Base-by-base conservation (phyloP, 257 asterid species). In the Gentiana straminea region DNA sequence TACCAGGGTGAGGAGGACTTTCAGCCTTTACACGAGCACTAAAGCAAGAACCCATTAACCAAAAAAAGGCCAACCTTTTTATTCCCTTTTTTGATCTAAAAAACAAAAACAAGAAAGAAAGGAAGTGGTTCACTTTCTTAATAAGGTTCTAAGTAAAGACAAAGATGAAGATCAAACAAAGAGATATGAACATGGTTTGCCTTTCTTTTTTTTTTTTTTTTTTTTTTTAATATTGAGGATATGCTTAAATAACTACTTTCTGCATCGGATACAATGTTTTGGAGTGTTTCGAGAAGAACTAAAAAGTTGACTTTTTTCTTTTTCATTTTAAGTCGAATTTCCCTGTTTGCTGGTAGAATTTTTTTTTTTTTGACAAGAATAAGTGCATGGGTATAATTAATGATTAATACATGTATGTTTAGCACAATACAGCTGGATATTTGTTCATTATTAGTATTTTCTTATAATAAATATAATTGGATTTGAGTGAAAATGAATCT, bases 1-100 rank as follows among this genome's bases (percentile, higher is more conserved):
- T 55, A 86, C 95, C 95, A 73, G 84, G 82, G 56, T 85, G 74
- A 8, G 69, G 78, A 64, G 93, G 89, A 60, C 85, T 78, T 49
- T 85, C 79, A 5, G 88, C 86, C 67, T 86, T 68, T 15, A 86
- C 77, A 51, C 89, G 82, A 41, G 73, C 83, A 63, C 95, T 86
- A 69, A 64, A 70, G 70, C 85, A 86, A 41, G 93, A 83, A 68
- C 95, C 95, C 95, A 86, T 86, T 57, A 57, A 64, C 33, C 32
- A 56, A 41, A 41, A 41, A 41, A 46, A 41, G 43, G 50, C 46
- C 52, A 12, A 46, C 10, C 33, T 54, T 61, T 67, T 36, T 7
- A 38, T 35, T 33, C 33, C 49, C 54, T 2, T 41, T 41, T 41
- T 41, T 41, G 46, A 41, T 41, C 46, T 41, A 45, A 47, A 58